Conservation (phyloP, 306 rosid genomes). For the Cicer cuneatum region DNA sequence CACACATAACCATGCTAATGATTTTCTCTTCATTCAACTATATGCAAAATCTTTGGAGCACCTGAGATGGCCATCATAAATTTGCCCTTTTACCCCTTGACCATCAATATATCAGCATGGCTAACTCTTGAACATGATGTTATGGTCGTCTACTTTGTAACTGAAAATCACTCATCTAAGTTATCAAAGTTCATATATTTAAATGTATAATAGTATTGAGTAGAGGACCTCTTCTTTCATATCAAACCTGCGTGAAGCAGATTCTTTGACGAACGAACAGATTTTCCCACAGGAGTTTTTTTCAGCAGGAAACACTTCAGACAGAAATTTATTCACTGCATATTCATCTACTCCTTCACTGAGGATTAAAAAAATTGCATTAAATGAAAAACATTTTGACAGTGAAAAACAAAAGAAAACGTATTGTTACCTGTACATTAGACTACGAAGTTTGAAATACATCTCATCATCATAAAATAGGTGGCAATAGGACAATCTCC, state of each 20-base stretch:
- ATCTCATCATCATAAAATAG: conserved; percentile 76
- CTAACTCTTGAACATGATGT: conserved; percentile 26
- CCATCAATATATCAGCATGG: conserved; percentile 31
- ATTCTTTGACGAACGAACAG: conserved; percentile 72
- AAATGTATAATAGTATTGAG: conserved; percentile 46
- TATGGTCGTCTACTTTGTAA: conserved; percentile 32
- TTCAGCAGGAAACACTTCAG: conserved; percentile 66
- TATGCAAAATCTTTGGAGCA: conserved; percentile 10
- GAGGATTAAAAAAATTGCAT: conserved; percentile 47
- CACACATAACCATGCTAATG: conserved; percentile 22
- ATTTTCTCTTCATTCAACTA: conserved; percentile 1
- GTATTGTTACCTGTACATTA: conserved; percentile 69
- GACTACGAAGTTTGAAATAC: conserved; percentile 88
- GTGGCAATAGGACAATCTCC: conserved; percentile 85
- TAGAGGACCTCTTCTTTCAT: conserved; percentile 89
- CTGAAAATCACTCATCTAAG: conserved; percentile 20
- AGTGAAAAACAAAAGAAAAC: conserved; percentile 20
- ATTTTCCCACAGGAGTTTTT: conserved; percentile 64
- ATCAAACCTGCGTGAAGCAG: conserved; percentile 86
- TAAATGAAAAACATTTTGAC: conserved; percentile 28
- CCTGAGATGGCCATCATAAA: conserved; percentile 15
- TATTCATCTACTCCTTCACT: conserved; percentile 95
- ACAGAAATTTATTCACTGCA: conserved; percentile 77
- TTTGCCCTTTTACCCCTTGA: neutral
- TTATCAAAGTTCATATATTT: conserved; percentile 39